Percentiles rank a stretch among this genome's conserved stretches.
Conservation (phyloP, 2,329 filamentous ascomycete species). For the Xylaria sp. region DNA sequence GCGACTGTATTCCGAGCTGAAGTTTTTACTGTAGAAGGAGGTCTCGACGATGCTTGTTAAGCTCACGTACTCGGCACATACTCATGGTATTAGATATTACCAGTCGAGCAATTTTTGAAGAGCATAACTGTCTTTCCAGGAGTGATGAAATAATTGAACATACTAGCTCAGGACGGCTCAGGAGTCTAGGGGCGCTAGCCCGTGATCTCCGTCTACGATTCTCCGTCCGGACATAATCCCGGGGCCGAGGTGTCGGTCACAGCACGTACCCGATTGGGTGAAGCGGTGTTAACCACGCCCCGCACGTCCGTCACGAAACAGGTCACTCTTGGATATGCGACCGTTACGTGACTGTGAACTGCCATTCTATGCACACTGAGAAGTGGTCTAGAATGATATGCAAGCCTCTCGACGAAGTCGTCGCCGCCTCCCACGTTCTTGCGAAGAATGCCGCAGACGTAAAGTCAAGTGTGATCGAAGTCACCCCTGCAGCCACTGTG, state of each 20-base stretch:
- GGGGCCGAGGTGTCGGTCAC: constrained; percentile 3
- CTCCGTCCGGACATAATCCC: not conserved
- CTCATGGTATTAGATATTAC: too few relatives aligned
- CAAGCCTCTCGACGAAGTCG: constrained; percentile 2
- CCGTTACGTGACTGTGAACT: not conserved
- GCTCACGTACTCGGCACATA: too few relatives aligned
- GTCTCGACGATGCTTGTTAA: too few relatives aligned
- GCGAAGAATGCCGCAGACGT: constrained; percentile 18
- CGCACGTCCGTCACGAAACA: not conserved
- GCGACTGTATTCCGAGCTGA: too few relatives aligned
- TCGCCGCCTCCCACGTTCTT: constrained; percentile 18
- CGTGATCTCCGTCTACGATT: too few relatives aligned
- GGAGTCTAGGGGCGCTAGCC: too few relatives aligned
- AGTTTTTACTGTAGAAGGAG: too few relatives aligned
- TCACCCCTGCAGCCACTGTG: constrained; percentile 18
- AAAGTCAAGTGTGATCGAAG: constrained; percentile 18
- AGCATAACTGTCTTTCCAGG: too few relatives aligned
- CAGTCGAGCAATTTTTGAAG: too few relatives aligned
- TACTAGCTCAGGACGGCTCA: too few relatives aligned
- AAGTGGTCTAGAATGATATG: not conserved
- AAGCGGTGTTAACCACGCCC: constrained; percentile 9
- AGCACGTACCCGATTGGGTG: not conserved
- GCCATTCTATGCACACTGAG: not conserved
- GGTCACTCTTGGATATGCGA: not conserved
- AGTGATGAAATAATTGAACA: too few relatives aligned